These are phyloP conservation scores for Colletotrichum shisoi DNA, from an alignment of 2,329 filamentous ascomycete species.

Conservation along the genomic window DNA sequence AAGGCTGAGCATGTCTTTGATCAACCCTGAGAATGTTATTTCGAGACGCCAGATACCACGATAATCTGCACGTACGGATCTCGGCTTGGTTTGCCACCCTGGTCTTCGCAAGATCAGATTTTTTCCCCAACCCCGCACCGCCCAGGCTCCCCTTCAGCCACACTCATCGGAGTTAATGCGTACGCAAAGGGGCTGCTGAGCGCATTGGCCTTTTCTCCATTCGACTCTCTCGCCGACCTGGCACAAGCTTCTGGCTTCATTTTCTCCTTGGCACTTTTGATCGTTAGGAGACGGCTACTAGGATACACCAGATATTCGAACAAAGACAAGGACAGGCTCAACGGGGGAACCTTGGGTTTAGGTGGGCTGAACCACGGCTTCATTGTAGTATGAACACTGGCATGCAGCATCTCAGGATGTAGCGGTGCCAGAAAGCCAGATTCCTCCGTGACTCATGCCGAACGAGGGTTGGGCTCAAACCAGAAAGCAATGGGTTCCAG, in stretches of 20 bases:
- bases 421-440: conserved; percentile 13
- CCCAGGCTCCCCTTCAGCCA: conserved; percentile 20
- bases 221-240: not conserved
- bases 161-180: conserved; percentile 31
- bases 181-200: not conserved
- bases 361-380: conserved; percentile 29
- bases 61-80: conserved; percentile 30
- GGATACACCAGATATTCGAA: conserved; percentile 1
- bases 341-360: conserved; percentile 27
- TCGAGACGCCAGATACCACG: conserved; percentile 22
- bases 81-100: conserved; percentile 29
- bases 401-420: conserved; percentile 14
- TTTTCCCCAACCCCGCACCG: conserved; percentile 34
- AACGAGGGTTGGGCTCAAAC: conserved; percentile 36
- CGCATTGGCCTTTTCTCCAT: not conserved
- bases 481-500: conserved; percentile 27
- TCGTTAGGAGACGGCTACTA: not conserved
- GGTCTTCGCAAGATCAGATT: conserved; percentile 26
- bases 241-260: conserved; percentile 6
- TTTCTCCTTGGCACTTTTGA: not conserved
- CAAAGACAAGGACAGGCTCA: conserved; percentile 27
- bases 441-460: conserved; percentile 39
- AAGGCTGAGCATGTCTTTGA: not conserved
- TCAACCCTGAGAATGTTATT: not conserved
- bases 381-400: conserved; percentile 1